phyloP scores from a whole-genome alignment of 768 basidiomycete genomes.

The Rhizopogon rudus region DNA sequence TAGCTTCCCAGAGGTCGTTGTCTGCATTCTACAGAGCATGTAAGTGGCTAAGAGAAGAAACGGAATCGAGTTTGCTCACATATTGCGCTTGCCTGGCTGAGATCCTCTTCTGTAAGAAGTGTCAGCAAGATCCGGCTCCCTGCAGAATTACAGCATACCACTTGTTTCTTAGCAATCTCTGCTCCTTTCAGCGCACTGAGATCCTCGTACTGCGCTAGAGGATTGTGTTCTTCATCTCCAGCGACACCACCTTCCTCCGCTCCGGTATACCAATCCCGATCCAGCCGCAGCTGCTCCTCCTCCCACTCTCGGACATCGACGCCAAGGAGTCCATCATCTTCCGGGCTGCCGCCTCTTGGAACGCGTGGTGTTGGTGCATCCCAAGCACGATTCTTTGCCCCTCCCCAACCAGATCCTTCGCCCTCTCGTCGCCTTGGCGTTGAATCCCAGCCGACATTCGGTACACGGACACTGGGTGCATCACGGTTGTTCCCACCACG shows the following conservation, averaged over 20 bases:
- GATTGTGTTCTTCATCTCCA: conserved; percentile 90
- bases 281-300: conserved; percentile 88
- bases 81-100: conserved; percentile 97
- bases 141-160: conserved; percentile 38
- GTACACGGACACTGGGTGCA: conserved; percentile 82
- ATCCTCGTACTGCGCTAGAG: conserved; percentile 91
- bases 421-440: conserved; percentile 66
- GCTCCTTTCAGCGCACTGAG: conserved; percentile 61
- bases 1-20: conserved; percentile 98
- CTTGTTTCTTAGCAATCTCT: conserved; percentile 72
- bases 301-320: conserved; percentile 92
- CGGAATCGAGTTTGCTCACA: conserved; percentile 41
- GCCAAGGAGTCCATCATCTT: conserved; percentile 57
- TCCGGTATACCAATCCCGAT: conserved; percentile 95
- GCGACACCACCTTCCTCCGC: conserved; percentile 85
- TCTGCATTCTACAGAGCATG: conserved; percentile 73
- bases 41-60: conserved; percentile 12
- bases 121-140: conserved; percentile 12
- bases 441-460: conserved; percentile 92
- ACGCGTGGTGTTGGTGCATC: conserved; percentile 81
- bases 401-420: conserved; percentile 63
- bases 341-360: conserved; percentile 62
- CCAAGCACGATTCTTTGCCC: conserved; percentile 54
- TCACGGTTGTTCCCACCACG: conserved; percentile 41
- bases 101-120: conserved; percentile 60